phyloP scores from a whole-genome alignment of 148 eudicot genomes.

The Cornus suecica region DNA sequence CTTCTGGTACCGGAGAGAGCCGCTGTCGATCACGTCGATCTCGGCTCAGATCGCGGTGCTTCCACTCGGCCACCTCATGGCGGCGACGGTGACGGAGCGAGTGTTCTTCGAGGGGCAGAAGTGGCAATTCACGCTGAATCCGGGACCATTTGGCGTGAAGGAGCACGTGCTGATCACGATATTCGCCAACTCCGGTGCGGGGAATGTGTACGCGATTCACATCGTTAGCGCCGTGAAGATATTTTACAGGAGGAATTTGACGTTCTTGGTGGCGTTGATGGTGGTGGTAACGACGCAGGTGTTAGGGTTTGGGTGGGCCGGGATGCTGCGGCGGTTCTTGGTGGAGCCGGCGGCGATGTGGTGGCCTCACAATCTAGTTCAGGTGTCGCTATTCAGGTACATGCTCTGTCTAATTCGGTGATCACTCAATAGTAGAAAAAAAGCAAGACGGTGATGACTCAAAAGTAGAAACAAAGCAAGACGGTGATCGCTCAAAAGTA shows the following conservation, averaged over 20 bases:
- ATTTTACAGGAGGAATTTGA: constrained; percentile 51
- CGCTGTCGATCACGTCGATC: constrained; percentile 58
- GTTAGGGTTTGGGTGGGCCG: constrained; percentile 98
- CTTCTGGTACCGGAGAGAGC: constrained; percentile 85
- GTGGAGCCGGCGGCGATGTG: constrained; percentile 96
- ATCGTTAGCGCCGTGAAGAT: constrained; percentile 69
- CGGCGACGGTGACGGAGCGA: constrained; percentile 43
- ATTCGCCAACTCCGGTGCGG: constrained; percentile 81
- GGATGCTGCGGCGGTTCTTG: constrained; percentile 67
- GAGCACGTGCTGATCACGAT: constrained; percentile 91
- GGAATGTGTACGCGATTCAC: constrained; percentile 78
- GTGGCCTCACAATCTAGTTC: constrained; percentile 92
- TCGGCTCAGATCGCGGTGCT: constrained; percentile 95
- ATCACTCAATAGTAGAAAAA: too few relatives aligned
- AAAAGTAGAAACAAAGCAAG: too few relatives aligned
- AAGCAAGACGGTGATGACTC: too few relatives aligned
- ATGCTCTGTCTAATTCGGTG: too few relatives aligned
- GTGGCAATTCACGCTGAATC: constrained; percentile 66
- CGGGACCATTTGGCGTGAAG: constrained; percentile 79
- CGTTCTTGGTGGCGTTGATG: constrained; percentile 59
- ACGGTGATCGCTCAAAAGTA: too few relatives aligned
- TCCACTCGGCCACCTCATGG: constrained; percentile 89
- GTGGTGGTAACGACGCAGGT: constrained; percentile 85
- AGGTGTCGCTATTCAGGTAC: constrained; percentile 91
- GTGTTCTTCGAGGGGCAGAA: constrained; percentile 56